A percentile compares a stretch with the other conserved stretches of the same genome.
phyloP scores from a whole-genome alignment of 768 basidiomycete species.

The Trametes maxima region DNA sequence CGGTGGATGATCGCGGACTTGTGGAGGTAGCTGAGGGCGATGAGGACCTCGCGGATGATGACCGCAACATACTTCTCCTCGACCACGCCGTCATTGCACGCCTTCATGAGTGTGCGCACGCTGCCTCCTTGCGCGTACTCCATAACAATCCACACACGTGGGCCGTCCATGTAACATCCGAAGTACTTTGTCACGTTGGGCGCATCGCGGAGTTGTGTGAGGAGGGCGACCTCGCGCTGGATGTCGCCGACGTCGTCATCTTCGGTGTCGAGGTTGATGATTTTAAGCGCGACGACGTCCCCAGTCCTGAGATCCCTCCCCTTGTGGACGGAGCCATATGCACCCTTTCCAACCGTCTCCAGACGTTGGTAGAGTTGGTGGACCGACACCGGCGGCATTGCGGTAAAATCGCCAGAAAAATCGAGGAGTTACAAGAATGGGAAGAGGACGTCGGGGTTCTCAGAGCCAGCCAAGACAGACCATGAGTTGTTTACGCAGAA shows the following conservation, averaged over 20 bases:
- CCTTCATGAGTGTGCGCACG: slow-evolving; percentile 91
- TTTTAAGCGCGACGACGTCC: slow-evolving; percentile 93
- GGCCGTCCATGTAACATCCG: slow-evolving; percentile 94
- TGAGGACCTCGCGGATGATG: slow-evolving; percentile 87
- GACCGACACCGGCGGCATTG: slow-evolving; percentile 58
- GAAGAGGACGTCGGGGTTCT: slow-evolving; percentile 4
- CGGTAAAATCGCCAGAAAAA: background rate
- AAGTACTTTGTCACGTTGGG: slow-evolving; percentile 94
- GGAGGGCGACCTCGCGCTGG: slow-evolving; percentile 91
- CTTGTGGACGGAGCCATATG: slow-evolving; percentile 95
- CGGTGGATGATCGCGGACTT: slow-evolving; percentile 94
- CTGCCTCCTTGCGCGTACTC: slow-evolving; percentile 96
- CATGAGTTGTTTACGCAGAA: background rate
- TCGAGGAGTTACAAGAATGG: background rate
- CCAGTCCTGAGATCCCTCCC: slow-evolving; percentile 84
- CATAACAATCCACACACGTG: slow-evolving; percentile 99
- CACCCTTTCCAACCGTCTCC: slow-evolving; percentile 93
- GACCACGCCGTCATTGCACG: slow-evolving; percentile 68
- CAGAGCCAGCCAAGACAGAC: slow-evolving; percentile 2
- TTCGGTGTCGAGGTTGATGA: slow-evolving; percentile 95
- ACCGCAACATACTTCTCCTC: slow-evolving; percentile 90
- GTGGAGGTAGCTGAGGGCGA: slow-evolving; percentile 88
- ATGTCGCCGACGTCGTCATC: slow-evolving; percentile 98
- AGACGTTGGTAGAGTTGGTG: slow-evolving; percentile 84
- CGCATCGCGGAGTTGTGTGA: slow-evolving; percentile 86